phyloP scores from a whole-genome alignment of 2,329 filamentous ascomycete genomes.

The Diaporthe citrichinensis region DNA sequence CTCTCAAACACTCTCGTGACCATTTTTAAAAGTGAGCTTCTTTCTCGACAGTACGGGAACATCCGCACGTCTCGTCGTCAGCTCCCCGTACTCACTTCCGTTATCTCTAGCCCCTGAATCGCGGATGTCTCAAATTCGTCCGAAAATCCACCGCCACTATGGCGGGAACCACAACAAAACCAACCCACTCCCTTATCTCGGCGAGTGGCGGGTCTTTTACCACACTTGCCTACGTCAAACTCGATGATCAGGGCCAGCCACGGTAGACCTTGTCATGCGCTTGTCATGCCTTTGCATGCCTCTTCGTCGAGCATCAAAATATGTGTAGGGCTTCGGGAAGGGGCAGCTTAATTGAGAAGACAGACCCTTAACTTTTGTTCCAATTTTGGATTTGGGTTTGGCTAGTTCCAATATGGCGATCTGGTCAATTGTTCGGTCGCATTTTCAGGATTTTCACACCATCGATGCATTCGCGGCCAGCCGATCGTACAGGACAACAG shows the following conservation, averaged over 20 bases:
- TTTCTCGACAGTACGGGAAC: not conserved
- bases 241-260: constrained; percentile 8
- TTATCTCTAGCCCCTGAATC: constrained; percentile 34
- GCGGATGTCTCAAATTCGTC: constrained; percentile 28
- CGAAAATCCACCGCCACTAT: constrained; percentile 15
- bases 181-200: constrained; percentile 36
- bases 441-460: not conserved
- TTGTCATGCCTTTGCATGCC: not conserved
- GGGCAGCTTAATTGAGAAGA: not conserved
- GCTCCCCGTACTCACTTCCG: not conserved
- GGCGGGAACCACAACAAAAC: not conserved
- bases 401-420: not conserved
- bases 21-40: not conserved
- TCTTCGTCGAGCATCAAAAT: not conserved
- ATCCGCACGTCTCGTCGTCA: not conserved
- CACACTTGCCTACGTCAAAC: constrained; percentile 31
- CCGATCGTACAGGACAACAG: too few relatives aligned
- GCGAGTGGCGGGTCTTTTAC: constrained; percentile 27
- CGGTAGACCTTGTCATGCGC: not conserved
- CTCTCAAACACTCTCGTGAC: not conserved
- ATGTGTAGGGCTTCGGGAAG: constrained; percentile 8
- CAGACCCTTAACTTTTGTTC: not conserved
- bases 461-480: not conserved
- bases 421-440: not conserved
- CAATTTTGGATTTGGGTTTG: constrained; percentile 22